Evolutionary conservation across 306 rosid species (phyloP), one percentile per base, ranked within the genome.

Genomic region (Geum urbanum): DNA sequence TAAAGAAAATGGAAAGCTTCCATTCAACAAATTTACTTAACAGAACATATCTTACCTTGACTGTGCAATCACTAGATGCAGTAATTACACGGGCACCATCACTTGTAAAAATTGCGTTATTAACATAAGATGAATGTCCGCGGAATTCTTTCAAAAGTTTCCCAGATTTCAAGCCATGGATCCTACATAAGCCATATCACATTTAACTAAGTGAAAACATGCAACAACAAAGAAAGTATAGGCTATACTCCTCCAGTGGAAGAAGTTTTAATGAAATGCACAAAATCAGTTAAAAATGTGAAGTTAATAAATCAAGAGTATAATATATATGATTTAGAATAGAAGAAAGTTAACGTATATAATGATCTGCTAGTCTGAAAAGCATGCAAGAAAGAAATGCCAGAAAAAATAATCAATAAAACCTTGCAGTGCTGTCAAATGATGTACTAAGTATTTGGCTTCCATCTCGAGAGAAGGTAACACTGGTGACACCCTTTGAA

Each of bases 351-450:
- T 0, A 44, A 40, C 4, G 16, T 24, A 66, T 6, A 32, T 14
- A 14, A 9, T 9, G 37, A 27, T 37, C 63, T 37, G 51, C 46
- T 49, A 75, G 11, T 58, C 18, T 40, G 46, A 45, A 44, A 67
- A 60, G 37, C 27, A 43, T 18, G 37, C 20, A 37, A 67, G 20
- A 16, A 27, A 19, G 19, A 67, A 54, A 67, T 40, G 49, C 2
- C 37, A 53, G 62, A 77, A 74, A 63, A 76, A 74, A 54, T 45
- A 7, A 15, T 66, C 66, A 27, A 66, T 18, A 45, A 55, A 77
- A 91, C 99, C 97, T 91, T 69, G 97, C 97, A 58, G 97, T 91
- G 88, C 91, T 80, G 85, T 95, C 99, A 84, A 91, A 95, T 66
- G 99, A 95, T 79, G 99, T 76, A 73, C 99, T 95, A 73, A 95